Evolutionary conservation across 441 rosid genomes (phyloP).

Genomic region (Dalechampia spathulata): DNA sequence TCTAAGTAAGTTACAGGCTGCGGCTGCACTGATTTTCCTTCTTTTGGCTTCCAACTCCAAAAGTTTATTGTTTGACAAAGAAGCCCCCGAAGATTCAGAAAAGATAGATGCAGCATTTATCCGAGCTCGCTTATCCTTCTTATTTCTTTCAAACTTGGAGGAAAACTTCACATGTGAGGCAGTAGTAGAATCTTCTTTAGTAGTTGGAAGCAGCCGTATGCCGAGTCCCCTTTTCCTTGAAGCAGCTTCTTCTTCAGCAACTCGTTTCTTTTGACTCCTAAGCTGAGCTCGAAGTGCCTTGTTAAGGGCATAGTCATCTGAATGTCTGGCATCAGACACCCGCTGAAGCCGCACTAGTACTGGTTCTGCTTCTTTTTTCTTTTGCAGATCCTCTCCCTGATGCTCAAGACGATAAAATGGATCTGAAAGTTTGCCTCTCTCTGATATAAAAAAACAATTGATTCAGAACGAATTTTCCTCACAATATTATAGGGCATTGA

Average conservation of each 20-base stretch:
- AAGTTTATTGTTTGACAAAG: slow-evolving; percentile 39
- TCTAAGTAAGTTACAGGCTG: slow-evolving; percentile 46
- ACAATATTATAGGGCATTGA: too few species aligned
- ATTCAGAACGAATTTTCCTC: too few species aligned
- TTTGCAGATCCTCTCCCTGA: slow-evolving; percentile 81
- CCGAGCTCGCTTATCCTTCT: slow-evolving; percentile 64
- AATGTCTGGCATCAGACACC: slow-evolving; percentile 69
- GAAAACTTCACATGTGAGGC: slow-evolving; percentile 57
- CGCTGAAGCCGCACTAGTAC: slow-evolving; percentile 72
- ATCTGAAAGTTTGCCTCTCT: slow-evolving; percentile 82
- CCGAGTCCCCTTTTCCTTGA: slow-evolving; percentile 70
- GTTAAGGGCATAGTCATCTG: slow-evolving; percentile 77
- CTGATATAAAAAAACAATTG: slow-evolving; percentile 29
- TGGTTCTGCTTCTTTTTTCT: slow-evolving; percentile 96
- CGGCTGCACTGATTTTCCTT: slow-evolving; percentile 59
- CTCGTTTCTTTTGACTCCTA: slow-evolving; percentile 74
- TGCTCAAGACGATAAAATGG: slow-evolving; percentile 92
- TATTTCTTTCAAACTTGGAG: slow-evolving; percentile 63
- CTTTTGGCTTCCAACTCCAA: slow-evolving; percentile 71
- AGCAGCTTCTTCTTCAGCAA: slow-evolving; percentile 69
- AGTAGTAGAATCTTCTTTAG: slow-evolving; percentile 47
- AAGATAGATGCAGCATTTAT: slow-evolving; percentile 67
- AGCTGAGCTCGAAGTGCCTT: slow-evolving; percentile 69
- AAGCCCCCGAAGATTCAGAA: slow-evolving; percentile 33
- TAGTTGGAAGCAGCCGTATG: slow-evolving; percentile 63